These are phyloP conservation scores for Monascus ruber DNA, from an alignment of 2,329 filamentous ascomycete genomes.

Conservation along the genomic window DNA sequence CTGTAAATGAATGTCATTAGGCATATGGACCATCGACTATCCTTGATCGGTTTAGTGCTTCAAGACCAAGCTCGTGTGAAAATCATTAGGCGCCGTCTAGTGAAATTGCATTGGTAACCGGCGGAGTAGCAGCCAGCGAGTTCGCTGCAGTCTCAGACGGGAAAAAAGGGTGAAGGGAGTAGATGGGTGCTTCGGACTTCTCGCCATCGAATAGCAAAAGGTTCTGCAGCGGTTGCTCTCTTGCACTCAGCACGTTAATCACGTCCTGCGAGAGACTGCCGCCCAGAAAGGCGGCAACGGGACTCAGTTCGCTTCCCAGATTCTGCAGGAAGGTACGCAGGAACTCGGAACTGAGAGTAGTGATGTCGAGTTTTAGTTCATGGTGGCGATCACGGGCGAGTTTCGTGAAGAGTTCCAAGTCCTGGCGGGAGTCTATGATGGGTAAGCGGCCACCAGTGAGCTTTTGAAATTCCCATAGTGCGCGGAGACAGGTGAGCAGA, in stretches of 20 bases:
- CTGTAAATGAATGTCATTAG: too few species aligned
- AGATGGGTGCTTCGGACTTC: constrained; percentile 64
- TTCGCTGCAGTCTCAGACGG: constrained; percentile 16
- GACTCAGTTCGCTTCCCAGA: constrained; percentile 69
- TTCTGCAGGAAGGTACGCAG: constrained; percentile 79
- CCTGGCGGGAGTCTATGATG: constrained; percentile 43
- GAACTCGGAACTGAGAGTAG: constrained; percentile 59
- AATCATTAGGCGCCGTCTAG: constrained; percentile 6
- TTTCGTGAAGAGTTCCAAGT: constrained; percentile 65
- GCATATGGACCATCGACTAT: too few species aligned
- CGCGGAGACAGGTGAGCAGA: constrained; percentile 72
- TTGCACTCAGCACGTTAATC: constrained; percentile 84
- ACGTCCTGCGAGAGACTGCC: constrained; percentile 90
- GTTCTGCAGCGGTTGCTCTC: constrained; percentile 93
- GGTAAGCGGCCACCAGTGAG: constrained; percentile 44
- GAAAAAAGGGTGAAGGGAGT: constrained; percentile 64
- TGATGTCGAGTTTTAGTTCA: constrained; percentile 56
- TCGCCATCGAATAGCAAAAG: constrained; percentile 85
- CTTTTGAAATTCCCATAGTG: constrained; percentile 77
- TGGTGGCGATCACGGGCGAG: constrained; percentile 69
- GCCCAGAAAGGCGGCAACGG: constrained; percentile 79
- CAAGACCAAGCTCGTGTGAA: neutral
- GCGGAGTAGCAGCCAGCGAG: constrained; percentile 15
- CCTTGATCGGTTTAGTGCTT: neutral
- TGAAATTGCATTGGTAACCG: constrained; percentile 16